These are phyloP conservation scores for Emericellopsis atlantica DNA, from an alignment of 2,329 filamentous ascomycete species.

Conservation along the genomic window DNA sequence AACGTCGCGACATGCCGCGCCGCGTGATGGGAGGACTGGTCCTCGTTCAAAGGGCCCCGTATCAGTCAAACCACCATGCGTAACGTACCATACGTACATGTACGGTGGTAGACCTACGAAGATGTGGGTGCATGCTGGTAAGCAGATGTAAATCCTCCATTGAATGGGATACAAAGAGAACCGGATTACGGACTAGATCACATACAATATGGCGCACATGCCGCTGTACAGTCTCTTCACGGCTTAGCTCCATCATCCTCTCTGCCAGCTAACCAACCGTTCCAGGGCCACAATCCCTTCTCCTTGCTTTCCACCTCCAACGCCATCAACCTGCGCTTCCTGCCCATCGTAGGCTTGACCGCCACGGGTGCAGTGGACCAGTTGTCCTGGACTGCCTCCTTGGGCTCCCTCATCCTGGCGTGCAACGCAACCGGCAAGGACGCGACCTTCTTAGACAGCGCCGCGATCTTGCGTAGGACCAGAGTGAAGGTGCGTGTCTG, in stretches of 20 bases:
- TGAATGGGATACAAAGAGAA: too few species aligned
- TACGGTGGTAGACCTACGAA: too few species aligned
- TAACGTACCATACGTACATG: too few species aligned
- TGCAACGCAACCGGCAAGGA: background rate
- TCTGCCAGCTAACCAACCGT: background rate
- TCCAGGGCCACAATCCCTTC: background rate
- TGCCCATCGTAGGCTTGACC: slow-evolving; percentile 2
- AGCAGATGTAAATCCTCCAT: too few species aligned
- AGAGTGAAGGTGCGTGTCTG: slow-evolving; percentile 26
- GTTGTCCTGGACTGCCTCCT: background rate
- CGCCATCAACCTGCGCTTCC: slow-evolving; percentile 7
- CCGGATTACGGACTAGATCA: too few species aligned
- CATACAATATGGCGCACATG: too few species aligned
- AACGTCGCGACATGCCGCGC: too few species aligned
- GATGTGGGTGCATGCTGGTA: too few species aligned
- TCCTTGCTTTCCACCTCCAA: background rate
- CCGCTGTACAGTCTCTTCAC: too few species aligned
- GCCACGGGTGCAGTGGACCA: background rate
- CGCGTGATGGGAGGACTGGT: too few species aligned
- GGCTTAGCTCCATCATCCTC: background rate
- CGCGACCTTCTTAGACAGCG: background rate
- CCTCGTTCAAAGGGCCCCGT: too few species aligned
- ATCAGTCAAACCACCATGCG: too few species aligned
- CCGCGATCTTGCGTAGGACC: slow-evolving; percentile 8
- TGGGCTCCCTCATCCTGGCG: background rate